A percentile compares a stretch with the other conserved stretches of the same genome.
These are phyloP conservation scores for Marchantia polymorpha DNA, from an alignment of 225 moss, liverwort and hornwort species.

Conservation along the genomic window DNA sequence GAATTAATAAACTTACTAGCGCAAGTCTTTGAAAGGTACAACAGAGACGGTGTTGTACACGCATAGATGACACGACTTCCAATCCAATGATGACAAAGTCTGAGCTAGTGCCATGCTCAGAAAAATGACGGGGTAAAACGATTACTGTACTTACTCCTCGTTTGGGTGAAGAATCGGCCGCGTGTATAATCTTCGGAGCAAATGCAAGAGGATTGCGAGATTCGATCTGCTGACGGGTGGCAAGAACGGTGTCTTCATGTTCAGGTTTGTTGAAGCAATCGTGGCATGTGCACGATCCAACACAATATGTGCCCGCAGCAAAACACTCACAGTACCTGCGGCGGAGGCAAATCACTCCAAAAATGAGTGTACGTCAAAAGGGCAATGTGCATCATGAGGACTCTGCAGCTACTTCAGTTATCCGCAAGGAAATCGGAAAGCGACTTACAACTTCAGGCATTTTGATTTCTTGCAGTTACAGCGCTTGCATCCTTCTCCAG, in stretches of 20 bases:
- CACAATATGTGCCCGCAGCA: conserved; percentile 92
- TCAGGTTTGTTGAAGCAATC: conserved; percentile 99
- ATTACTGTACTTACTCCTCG: conserved; percentile 48
- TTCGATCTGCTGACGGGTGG: conserved; percentile 76
- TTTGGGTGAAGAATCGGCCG: conserved; percentile 67
- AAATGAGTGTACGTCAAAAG: background rate
- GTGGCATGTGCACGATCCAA: conserved; percentile 89
- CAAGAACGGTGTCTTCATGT: conserved; percentile 72
- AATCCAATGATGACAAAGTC: background rate
- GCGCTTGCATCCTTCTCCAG: conserved; percentile 85
- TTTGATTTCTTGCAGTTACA: conserved; percentile 99
- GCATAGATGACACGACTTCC: no score
- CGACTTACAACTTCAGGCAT: conserved; percentile 81
- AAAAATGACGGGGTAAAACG: background rate
- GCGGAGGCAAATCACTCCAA: background rate
- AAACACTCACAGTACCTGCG: conserved; percentile 96
- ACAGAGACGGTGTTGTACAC: no score
- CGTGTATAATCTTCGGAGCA: conserved; percentile 89
- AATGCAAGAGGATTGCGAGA: conserved; percentile 93
- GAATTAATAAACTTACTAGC: background rate
- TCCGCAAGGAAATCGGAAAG: background rate
- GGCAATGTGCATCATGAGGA: background rate
- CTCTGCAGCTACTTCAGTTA: no score
- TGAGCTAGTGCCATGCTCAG: background rate
- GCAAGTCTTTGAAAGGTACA: no score